phyloP scores from a whole-genome alignment of 148 eudicot species.

The Diospyros kaki region DNA sequence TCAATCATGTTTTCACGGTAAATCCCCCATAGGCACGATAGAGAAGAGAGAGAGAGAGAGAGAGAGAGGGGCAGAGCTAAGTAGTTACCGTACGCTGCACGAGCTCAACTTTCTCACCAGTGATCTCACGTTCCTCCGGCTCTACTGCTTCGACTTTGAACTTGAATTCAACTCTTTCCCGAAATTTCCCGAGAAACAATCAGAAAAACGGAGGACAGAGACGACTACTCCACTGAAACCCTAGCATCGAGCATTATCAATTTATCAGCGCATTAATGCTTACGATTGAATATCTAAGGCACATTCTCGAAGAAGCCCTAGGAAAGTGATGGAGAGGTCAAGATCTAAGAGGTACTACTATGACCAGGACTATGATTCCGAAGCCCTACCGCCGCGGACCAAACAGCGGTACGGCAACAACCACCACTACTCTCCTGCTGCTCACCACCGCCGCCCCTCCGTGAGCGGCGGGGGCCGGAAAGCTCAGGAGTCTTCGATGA shows the following conservation, averaged over 20 bases:
- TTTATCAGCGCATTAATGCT: background rate
- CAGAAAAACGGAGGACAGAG: background rate
- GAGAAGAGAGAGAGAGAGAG: too few species aligned
- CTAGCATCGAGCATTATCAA: background rate
- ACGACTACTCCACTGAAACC: background rate
- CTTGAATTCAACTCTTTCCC: background rate
- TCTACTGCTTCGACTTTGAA: too few species aligned
- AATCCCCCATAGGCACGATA: too few species aligned
- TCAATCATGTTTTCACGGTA: too few species aligned
- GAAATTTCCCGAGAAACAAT: background rate
- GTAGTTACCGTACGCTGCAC: too few species aligned
- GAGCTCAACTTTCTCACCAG: too few species aligned
- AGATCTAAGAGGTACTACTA: slow-evolving; percentile 93
- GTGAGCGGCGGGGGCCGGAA: slow-evolving; percentile 40
- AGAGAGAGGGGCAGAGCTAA: too few species aligned
- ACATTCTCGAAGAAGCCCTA: background rate
- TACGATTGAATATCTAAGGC: background rate
- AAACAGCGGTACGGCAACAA: slow-evolving; percentile 55
- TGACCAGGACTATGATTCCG: slow-evolving; percentile 75
- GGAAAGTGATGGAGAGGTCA: slow-evolving; percentile 62
- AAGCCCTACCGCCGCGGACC: slow-evolving; percentile 51
- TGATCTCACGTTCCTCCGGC: too few species aligned
- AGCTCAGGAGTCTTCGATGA: slow-evolving; percentile 38
- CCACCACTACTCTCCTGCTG: slow-evolving; percentile 23
- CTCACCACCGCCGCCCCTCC: slow-evolving; percentile 44